These are phyloP conservation scores for Solanum etuberosum DNA, from an alignment of 257 asterid genomes.

Conservation along the genomic window DNA sequence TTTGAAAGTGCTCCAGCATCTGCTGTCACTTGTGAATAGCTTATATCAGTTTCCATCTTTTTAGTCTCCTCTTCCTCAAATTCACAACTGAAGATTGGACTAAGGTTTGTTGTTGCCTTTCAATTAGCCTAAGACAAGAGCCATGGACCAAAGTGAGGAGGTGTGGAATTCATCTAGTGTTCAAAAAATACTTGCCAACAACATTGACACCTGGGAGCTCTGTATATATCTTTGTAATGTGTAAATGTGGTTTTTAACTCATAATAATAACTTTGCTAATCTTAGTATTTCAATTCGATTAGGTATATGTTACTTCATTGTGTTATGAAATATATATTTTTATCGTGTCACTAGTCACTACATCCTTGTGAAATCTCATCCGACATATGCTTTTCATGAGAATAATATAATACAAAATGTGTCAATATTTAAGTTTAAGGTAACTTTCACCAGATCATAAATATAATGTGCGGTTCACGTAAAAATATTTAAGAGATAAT, in stretches of 20 bases:
- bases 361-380: no score
- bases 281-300: not conserved
- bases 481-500: no score
- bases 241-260: no score
- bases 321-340: not conserved
- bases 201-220: not conserved
- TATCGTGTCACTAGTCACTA: no score
- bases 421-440: not conserved
- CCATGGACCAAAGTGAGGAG: constrained; percentile 3
- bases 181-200: not conserved
- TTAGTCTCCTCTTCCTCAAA: not conserved
- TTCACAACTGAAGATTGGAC: not conserved
- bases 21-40: constrained; percentile 6
- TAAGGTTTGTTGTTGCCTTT: not conserved
- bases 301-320: not conserved
- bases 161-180: not conserved
- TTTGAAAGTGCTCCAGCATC: not conserved
- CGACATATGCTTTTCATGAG: no score
- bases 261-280: not conserved
- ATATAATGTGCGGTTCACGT: not conserved
- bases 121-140: not conserved
- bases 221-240: not conserved
- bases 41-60: not conserved
- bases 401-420: not conserved
- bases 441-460: not conserved